Percentiles rank a stretch among this genome's conserved stretches.
phyloP scores from a whole-genome alignment of 2,329 filamentous ascomycete species.

The Fusarium liriodendri region DNA sequence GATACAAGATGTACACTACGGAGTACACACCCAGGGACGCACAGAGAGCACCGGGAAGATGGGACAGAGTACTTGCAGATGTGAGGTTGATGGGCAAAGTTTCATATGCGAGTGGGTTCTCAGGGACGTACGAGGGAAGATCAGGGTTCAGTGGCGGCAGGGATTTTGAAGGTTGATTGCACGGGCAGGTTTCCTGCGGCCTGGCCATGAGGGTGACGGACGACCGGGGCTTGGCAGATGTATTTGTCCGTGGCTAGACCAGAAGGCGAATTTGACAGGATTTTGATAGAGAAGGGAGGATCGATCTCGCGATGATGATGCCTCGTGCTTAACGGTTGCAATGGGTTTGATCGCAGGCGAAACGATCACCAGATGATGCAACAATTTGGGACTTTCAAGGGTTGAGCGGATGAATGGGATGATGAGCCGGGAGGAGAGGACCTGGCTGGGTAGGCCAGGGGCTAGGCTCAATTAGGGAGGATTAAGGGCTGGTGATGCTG shows the following conservation, averaged over 20 bases:
- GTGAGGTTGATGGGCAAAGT: background rate
- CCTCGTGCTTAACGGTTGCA: background rate
- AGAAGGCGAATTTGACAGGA: background rate
- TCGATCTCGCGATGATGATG: slow-evolving; percentile 6
- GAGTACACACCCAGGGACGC: background rate
- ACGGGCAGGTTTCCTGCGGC: slow-evolving; percentile 14
- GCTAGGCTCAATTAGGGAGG: slow-evolving; percentile 24
- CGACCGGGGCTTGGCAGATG: slow-evolving; percentile 3
- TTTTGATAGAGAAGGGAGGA: slow-evolving; percentile 7
- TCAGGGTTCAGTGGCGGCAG: slow-evolving; percentile 32
- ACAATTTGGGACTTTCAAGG: slow-evolving; percentile 2
- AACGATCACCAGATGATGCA: slow-evolving; percentile 19
- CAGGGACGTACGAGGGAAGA: slow-evolving; percentile 3
- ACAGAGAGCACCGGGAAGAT: background rate
- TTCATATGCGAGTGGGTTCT: background rate
- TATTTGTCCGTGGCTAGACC: background rate
- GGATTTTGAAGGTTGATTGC: slow-evolving; percentile 24
- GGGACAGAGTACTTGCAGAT: background rate
- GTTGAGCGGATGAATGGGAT: slow-evolving; percentile 21
- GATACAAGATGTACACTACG: background rate
- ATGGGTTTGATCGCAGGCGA: background rate
- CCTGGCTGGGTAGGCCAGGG: background rate
- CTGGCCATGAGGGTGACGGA: background rate
- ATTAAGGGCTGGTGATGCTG: slow-evolving; percentile 28
- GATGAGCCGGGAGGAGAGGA: slow-evolving; percentile 10